Conservation (phyloP, 2,329 filamentous ascomycete genomes). For the Corniculantispora saksenae region DNA sequence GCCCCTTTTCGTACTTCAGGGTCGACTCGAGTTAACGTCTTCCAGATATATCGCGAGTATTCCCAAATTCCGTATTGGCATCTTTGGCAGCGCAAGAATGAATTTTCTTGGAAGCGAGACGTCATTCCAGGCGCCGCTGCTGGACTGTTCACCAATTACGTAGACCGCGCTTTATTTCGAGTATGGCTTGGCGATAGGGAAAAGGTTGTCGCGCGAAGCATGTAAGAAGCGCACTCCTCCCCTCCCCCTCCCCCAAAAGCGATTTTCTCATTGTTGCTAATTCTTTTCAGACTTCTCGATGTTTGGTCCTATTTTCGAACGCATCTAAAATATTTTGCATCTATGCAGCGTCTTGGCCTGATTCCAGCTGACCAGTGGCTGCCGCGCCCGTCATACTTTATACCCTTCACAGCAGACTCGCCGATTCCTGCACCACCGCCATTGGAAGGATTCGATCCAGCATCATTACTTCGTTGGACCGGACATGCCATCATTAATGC, state of each 20-base stretch:
- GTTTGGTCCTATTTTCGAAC: conserved; percentile 45
- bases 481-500: conserved; percentile 43
- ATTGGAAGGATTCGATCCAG: conserved; percentile 38
- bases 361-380: conserved; percentile 43
- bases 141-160: conserved; percentile 31
- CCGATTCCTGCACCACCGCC: conserved; percentile 50
- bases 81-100: conserved; percentile 34
- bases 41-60: conserved; percentile 53
- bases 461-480: conserved; percentile 46
- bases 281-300: conserved; percentile 31
- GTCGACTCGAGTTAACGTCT: conserved; percentile 17
- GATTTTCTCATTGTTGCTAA: no score
- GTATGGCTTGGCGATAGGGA: conserved; percentile 29
- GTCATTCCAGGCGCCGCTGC: conserved; percentile 36
- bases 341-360: conserved; percentile 53
- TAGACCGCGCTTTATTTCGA: conserved; percentile 29
- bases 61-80: conserved; percentile 51
- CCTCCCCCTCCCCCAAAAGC: no score
- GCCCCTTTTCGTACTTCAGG: neutral
- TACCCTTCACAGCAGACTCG: conserved; percentile 55
- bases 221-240: no score
- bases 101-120: conserved; percentile 33
- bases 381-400: conserved; percentile 50
- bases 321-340: conserved; percentile 54
- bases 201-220: conserved; percentile 26